Percentiles rank a stretch among this genome's conserved stretches.
Conservation (phyloP, 768 basidiomycete genomes). For the Xanthoconium purpureum region DNA sequence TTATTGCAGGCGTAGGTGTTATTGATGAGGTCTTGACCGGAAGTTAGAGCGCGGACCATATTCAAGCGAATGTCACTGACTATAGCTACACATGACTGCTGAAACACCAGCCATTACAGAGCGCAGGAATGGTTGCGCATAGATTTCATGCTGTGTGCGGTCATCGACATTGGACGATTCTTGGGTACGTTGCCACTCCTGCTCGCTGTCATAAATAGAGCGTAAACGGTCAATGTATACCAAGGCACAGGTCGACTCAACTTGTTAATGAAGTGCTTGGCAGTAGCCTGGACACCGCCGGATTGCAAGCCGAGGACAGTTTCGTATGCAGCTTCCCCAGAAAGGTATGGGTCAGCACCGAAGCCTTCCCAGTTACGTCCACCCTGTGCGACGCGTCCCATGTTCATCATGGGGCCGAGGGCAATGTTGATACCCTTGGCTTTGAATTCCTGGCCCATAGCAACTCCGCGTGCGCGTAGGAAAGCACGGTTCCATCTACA, state of each 20-base stretch:
- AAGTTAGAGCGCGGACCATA: background rate
- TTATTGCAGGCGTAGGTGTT: constrained; percentile 65
- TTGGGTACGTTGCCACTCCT: constrained; percentile 34
- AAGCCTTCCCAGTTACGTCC: constrained; percentile 97
- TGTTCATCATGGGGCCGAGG: constrained; percentile 83
- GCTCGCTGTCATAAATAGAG: constrained; percentile 26
- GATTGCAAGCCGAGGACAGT: constrained; percentile 81
- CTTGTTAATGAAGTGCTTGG: constrained; percentile 80
- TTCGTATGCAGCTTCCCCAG: constrained; percentile 74
- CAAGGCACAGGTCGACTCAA: constrained; percentile 32
- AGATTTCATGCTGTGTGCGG: constrained; percentile 52
- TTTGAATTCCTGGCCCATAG: constrained; percentile 79
- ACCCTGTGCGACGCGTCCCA: constrained; percentile 72
- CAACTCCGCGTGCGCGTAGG: constrained; percentile 70
- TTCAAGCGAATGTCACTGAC: constrained; percentile 13
- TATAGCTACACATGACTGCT: constrained; percentile 66
- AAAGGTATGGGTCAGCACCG: constrained; percentile 83
- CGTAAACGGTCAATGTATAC: background rate
- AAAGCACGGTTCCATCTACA: constrained; percentile 71
- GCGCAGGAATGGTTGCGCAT: constrained; percentile 54
- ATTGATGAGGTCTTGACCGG: constrained; percentile 47
- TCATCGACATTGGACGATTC: constrained; percentile 40
- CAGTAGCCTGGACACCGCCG: constrained; percentile 82
- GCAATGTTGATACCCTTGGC: constrained; percentile 84
- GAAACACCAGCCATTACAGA: constrained; percentile 65